Evolutionary conservation across 2,329 filamentous ascomycete species (phyloP), one percentile per base, ranked within the genome.

Genomic region (Dendrostoma leiphaemia): DNA sequence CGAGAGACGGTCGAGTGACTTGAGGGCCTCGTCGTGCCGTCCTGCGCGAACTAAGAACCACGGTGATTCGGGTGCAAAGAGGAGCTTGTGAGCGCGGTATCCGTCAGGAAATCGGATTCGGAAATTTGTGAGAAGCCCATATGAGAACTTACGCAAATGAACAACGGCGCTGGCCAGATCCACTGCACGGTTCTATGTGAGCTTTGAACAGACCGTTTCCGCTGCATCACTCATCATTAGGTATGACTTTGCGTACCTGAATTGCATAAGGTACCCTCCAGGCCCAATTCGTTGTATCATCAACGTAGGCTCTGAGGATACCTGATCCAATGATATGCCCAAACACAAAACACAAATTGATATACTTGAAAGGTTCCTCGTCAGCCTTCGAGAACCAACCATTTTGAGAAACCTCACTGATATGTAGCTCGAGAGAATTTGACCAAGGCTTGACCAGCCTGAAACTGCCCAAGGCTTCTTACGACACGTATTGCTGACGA

Each of bases 31-130:
- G 1, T 70, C 68, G 10, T 56, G 59, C 21, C 66, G 64, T 3
- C 69, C 71, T 43, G 67, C 68, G 5, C 73, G 70, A 19, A 75
- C 67, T 13, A 76, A 61, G 71, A 72, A 75, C 68, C 73, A 75
- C 0, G 73, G 73, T 23, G 70, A 73, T 53, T 76, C 73, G 2
- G 73, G 73, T 5, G 74, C 69, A 58, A 73, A 74, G 31, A 69
- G 67, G 24, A 75, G 60, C 10, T 70, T 68, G 1, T 68, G 64
- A 7, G n/a, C 8, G n/a, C 26, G 7, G 1, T 19, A 2, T 26
- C n/a, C 5, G n/a, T 48, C 9, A 29, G 5, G 2, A 23, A 38
- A 8, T 2, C 10, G 6, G 19, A 2, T 1, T 37, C 15, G 32
- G 17, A 19, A 8, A 38, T 15, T 6, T 3, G 6, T 10, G 4